phyloP scores from a whole-genome alignment of 345 rosid genomes.

The Cochlearia excelsa region DNA sequence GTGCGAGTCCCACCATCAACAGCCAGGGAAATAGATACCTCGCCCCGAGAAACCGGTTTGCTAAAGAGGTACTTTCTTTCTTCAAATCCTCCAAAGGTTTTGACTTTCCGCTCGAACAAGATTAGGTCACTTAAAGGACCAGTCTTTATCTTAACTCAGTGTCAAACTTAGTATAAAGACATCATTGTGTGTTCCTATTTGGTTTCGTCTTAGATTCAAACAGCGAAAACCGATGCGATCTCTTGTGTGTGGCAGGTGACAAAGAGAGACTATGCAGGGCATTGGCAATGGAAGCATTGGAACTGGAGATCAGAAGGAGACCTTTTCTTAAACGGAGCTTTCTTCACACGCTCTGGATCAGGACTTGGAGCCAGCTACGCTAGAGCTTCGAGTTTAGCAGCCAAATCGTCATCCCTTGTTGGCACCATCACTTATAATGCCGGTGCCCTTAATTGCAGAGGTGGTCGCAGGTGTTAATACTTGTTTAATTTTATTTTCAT shows the following conservation, averaged over 20 bases:
- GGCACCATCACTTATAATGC: conserved; percentile 47
- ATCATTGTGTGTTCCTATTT: neutral
- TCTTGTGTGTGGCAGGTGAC: conserved; percentile 46
- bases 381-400: conserved; percentile 65
- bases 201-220: neutral
- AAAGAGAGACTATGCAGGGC: conserved; percentile 45
- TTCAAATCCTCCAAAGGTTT: neutral
- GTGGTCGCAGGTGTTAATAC: conserved; percentile 52
- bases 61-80: conserved; percentile 47
- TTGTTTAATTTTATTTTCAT: conserved; percentile 13
- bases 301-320: conserved; percentile 75
- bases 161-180: neutral
- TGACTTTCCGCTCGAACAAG: neutral
- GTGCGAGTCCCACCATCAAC: conserved; percentile 95
- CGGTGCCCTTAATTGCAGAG: conserved; percentile 52
- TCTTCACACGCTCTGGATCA: conserved; percentile 52
- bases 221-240: neutral
- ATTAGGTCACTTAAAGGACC: neutral
- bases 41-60: conserved; percentile 76
- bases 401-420: conserved; percentile 56
- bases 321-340: conserved; percentile 55
- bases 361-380: conserved; percentile 54
- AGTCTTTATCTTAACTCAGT: neutral
- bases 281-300: conserved; percentile 47
- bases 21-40: conserved; percentile 95